These are phyloP conservation scores for Xylariomycetidae sp. DNA, from an alignment of 2,329 filamentous ascomycete genomes.

Conservation along the genomic window DNA sequence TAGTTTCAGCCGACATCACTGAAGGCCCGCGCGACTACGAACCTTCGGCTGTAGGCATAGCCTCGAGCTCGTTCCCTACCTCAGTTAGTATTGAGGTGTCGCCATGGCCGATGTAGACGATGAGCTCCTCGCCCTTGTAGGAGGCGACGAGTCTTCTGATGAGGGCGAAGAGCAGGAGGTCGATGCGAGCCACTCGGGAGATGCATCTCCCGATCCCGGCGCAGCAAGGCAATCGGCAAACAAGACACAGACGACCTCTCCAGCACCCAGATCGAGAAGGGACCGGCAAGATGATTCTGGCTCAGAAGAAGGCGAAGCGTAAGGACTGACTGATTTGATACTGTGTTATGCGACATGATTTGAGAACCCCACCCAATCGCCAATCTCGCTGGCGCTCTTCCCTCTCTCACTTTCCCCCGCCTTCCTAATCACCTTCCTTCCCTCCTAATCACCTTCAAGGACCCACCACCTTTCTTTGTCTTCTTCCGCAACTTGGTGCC, in stretches of 20 bases:
- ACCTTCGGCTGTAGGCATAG: too few species aligned
- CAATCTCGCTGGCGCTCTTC: background rate
- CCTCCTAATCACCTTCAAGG: too few species aligned
- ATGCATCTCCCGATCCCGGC: constrained; percentile 45
- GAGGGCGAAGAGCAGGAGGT: constrained; percentile 49
- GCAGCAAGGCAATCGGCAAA: constrained; percentile 30
- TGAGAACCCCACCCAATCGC: too few species aligned
- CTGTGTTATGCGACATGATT: too few species aligned
- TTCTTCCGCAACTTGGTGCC: too few species aligned
- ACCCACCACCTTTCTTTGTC: too few species aligned
- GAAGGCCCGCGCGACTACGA: too few species aligned
- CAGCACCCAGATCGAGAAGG: constrained; percentile 44
- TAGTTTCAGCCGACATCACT: too few species aligned
- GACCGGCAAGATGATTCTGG: constrained; percentile 58
- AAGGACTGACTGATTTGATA: too few species aligned
- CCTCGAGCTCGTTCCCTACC: background rate
- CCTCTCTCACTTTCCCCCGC: too few species aligned
- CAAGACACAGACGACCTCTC: constrained; percentile 30
- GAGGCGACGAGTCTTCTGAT: constrained; percentile 63
- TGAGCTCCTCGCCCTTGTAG: constrained; percentile 88
- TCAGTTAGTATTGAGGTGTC: constrained; percentile 2
- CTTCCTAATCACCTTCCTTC: too few species aligned
- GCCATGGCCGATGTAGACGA: constrained; percentile 87
- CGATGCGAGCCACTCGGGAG: constrained; percentile 50
- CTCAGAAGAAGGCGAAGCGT: constrained; percentile 81